Evolutionary conservation across 2,329 filamentous ascomycete genomes (phyloP).

Genomic region (Verticillium zaregamsianum): DNA sequence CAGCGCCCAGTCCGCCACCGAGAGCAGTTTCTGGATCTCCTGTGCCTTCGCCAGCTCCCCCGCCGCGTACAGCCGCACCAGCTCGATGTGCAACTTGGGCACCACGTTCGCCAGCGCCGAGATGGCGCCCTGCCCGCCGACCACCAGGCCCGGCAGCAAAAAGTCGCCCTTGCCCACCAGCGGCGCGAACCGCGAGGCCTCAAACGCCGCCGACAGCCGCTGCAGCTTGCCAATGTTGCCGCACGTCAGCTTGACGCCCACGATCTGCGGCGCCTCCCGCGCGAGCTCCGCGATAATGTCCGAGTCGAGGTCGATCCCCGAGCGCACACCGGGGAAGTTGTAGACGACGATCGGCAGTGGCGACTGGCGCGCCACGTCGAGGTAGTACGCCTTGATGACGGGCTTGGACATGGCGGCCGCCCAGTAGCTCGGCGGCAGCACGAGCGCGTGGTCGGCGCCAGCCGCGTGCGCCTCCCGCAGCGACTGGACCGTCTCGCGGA

Average conservation of each 20-base stretch:
- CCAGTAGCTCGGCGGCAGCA: conserved; percentile 68
- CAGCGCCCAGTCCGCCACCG: conserved; percentile 15
- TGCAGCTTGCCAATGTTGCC: conserved; percentile 59
- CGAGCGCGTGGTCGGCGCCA: conserved; percentile 64
- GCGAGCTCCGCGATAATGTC: conserved; percentile 51
- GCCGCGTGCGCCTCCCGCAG: conserved; percentile 59
- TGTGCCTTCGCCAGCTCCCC: conserved; percentile 16
- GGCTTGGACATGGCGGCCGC: conserved; percentile 53
- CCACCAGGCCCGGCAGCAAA: conserved; percentile 9
- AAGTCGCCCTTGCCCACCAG: conserved; percentile 16
- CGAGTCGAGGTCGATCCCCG: conserved; percentile 53
- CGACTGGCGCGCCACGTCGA: conserved; percentile 45
- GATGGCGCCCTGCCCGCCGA: conserved; percentile 13
- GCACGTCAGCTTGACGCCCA: conserved; percentile 59
- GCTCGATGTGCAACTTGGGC: conserved; percentile 26
- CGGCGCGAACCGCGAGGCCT: conserved; percentile 6
- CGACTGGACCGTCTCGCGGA: conserved; percentile 60
- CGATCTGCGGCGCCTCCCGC: conserved; percentile 49
- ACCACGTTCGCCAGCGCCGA: conserved; percentile 16
- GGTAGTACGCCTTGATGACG: conserved; percentile 58
- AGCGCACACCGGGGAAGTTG: conserved; percentile 56
- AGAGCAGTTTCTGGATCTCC: conserved; percentile 13
- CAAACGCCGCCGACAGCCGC: conserved; percentile 5
- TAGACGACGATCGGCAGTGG: conserved; percentile 59
- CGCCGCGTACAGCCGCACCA: conserved; percentile 24